Conservation (phyloP, 2,329 filamentous ascomycete genomes). For the Lasiodiplodia sp. region DNA sequence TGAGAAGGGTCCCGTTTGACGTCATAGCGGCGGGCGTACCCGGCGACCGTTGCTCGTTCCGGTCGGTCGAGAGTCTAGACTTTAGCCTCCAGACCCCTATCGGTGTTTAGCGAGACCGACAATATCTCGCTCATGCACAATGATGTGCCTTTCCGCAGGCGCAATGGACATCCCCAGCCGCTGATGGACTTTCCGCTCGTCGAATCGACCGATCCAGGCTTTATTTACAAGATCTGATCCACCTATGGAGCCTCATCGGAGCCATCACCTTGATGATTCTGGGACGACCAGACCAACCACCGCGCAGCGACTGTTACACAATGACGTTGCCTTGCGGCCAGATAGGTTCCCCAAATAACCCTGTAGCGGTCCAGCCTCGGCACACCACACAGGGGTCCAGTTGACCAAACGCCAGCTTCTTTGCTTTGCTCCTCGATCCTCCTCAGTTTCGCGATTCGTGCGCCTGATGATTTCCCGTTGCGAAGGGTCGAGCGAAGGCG, state of each 20-base stretch:
- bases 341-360: too few relatives aligned
- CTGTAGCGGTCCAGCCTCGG: background rate
- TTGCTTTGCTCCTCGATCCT: background rate
- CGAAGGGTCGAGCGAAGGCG: too few relatives aligned
- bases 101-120: too few relatives aligned
- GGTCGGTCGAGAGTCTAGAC: background rate
- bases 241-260: background rate
- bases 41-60: background rate
- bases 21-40: background rate
- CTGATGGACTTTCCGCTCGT: background rate
- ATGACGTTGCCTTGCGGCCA: background rate
- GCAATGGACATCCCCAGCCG: background rate
- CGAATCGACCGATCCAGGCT: background rate
- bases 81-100: too few relatives aligned
- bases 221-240: background rate
- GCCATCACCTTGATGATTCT: background rate
- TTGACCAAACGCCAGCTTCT: background rate
- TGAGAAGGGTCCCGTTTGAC: background rate
- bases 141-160: background rate
- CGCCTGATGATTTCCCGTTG: background rate
- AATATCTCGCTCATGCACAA: background rate
- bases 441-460: background rate
- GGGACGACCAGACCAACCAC: background rate
- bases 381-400: background rate
- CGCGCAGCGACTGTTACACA: background rate